Evolutionary conservation across 345 rosid genomes (phyloP), one percentile per base, ranked within the genome.

Genomic region (Adansonia digitata): DNA sequence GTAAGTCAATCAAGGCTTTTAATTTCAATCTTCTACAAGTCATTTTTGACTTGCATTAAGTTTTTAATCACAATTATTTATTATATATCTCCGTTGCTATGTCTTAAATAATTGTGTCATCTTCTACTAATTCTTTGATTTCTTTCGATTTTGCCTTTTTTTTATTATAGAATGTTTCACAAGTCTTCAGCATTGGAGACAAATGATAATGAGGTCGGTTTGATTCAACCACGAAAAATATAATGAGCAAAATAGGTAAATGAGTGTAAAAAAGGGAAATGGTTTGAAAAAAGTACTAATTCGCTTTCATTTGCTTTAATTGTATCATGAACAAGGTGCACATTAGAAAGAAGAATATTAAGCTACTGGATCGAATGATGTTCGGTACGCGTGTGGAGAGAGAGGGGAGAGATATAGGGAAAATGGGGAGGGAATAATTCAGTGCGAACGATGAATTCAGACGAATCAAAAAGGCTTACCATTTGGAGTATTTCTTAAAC

Each of bases 1-100:
- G n/a, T 78, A 29, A 74, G 77, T 71, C 65, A 80, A 73, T 71
- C 53, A 49, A 53, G 49, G 49, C 40, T n/a, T 51, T 51, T 67
- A 61, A 17, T 35, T 43, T 80, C 51, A 5, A 27, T 55, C 31
- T 13, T 79, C 27, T 69, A 22, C 55, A 48, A 45, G 53, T 24
- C 27, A 17, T 68, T 55, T 11, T 18, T 34, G 22, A 42, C 48
- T 73, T 74, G 67, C 75, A 67, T 68, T 49, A n/a, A 71, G 15
- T 31, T 46, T 73, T 31, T 34, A 34, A 62, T 34, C 24, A n/a
- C n/a, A n/a, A n/a, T n/a, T n/a, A n/a, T n/a, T n/a, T n/a, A n/a
- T n/a, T n/a, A n/a, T n/a, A n/a, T n/a, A n/a, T n/a, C n/a, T n/a
- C n/a, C n/a, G n/a, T n/a, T n/a, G n/a, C n/a, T n/a, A n/a, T n/a